Base-by-base conservation (phyloP, 106 monocot genomes). In the Phalaenopsis equestris region DNA sequence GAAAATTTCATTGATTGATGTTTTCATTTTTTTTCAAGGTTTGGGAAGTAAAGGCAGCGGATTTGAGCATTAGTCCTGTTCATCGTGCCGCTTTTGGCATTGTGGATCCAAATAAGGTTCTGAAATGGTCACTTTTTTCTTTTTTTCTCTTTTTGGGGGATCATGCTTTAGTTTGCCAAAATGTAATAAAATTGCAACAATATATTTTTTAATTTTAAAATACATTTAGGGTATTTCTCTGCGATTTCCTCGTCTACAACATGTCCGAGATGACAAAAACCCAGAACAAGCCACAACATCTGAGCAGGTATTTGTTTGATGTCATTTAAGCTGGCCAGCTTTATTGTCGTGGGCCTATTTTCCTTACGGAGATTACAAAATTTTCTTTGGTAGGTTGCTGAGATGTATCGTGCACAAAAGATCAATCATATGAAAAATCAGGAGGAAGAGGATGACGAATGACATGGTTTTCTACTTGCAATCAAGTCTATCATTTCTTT, bases 11-110 rank as follows among this genome's bases (percentile, higher is more conserved):
- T 1, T 16, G 21, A 72, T 14, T 72, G 41, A 72, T 72, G 4
- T 41, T 72, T 72, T 41, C 15, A 38, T 45, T 76, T 76, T 74
- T 49, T 48, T 49, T 76, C 41, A 49, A 98, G 98, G 98, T 98
- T 55, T 98, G 98, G 98, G 98, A 94, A 84, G 98, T 98, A 14
- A 98, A 98, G 79, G 98, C 98, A 17, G 98, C 98, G 52, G 98
- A 98, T 88, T 86, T 98, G 81, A 98, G 98, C 85, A 94, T 98
- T 47, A 98, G 98, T 83, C 98, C 98, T 73, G 94, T 98, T 81
- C 94, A 98, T 84, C 98, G 92, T 85, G 98, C 98, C 86, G 98
- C 98, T 79, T 82, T 43, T 84, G 98, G 98, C 41, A 82, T 83
- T 77, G 91, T 98, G 12, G 98, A 98, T 87, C 80, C 94, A 70